Base-by-base conservation (phyloP, 2,329 filamentous ascomycete species). In the Scleromitrula shiraiana region DNA sequence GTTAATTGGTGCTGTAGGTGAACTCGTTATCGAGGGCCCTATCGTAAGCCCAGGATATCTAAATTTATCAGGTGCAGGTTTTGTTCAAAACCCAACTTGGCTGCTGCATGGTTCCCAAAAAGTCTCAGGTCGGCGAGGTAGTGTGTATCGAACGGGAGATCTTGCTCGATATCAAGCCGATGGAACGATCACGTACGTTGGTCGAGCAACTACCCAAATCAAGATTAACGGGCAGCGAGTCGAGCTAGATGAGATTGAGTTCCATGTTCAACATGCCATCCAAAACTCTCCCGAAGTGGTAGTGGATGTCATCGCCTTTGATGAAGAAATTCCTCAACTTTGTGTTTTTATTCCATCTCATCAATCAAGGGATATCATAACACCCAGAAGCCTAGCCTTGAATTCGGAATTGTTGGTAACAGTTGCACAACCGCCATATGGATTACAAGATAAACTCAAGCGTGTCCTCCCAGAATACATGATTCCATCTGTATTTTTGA, bases 211-310 rank as follows among this genome's bases (percentile, higher is more conserved):
- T 56, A 75, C 74, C 15, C 80, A 81, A 61, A 74, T 83, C 48
- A 85, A 86, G 64, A 66, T 85, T 19, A 70, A 74, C 9, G 85
- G 84, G 22, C 81, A 77, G 54, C 68, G 81, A 48, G 73, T 83
- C 44, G 84, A 80, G 64, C 67, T 80, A 43, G 71, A 67, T 7
- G 73, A 71, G 59, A 72, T 71, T 42, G 75, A 68, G 26, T 15
- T 14, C n/a, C 10, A 15, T 14, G 10, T 15, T 15, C 10, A 15
- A n/a, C 9, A 35, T 8, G 10, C 15, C 10, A 7, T 35, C n/a
- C n/a, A 8, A 8, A 35, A 7, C n/a, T 7, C 7, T 15, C 10
- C n/a, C 7, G 32, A 35, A n/a, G n/a, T 35, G 7, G n/a, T 15
- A 12, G 32, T 35, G n/a, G 32, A 35, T 7, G 5, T 35, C 15